Evolutionary conservation across 495 filamentous ascomycete genomes (phyloP).

Genomic region (Parachaetomium inaequale): DNA sequence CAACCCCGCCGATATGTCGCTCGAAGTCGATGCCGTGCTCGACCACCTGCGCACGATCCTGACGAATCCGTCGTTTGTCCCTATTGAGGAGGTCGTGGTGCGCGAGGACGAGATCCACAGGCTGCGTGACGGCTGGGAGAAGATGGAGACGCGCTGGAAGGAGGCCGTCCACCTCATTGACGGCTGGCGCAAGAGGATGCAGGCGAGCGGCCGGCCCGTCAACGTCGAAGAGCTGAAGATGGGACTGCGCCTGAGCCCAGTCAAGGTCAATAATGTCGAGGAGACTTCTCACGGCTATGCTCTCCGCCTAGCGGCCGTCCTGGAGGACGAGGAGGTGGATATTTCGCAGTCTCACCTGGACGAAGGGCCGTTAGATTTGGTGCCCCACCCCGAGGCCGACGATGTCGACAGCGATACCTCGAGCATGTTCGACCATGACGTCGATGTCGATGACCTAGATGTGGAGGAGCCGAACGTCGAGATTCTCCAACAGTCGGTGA

Average conservation of each 20-base stretch:
- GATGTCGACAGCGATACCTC: constrained; percentile 11
- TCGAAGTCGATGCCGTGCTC: constrained; percentile 68
- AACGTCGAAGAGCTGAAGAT: constrained; percentile 78
- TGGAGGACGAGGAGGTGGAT: constrained; percentile 36
- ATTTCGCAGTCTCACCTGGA: constrained; percentile 14
- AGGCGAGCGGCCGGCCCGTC: constrained; percentile 70
- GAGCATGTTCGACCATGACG: constrained; percentile 35
- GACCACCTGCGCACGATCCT: constrained; percentile 76
- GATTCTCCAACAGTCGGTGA: constrained; percentile 44
- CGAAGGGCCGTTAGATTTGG: constrained; percentile 32
- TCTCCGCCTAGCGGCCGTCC: constrained; percentile 38
- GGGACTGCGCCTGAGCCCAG: constrained; percentile 64
- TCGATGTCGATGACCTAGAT: constrained; percentile 50
- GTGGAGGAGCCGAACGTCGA: constrained; percentile 47
- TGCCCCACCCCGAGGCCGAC: constrained; percentile 6
- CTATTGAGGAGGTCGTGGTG: constrained; percentile 86
- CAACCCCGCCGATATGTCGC: constrained; percentile 68
- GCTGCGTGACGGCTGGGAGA: constrained; percentile 80
- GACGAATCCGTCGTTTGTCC: constrained; percentile 93
- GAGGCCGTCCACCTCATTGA: constrained; percentile 90
- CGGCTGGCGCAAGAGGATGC: constrained; percentile 82
- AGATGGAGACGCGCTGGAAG: constrained; percentile 85
- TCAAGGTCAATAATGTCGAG: constrained; percentile 52
- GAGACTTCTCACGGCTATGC: constrained; percentile 40
- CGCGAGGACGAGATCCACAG: constrained; percentile 85